Evolutionary conservation across 1,139 yeast genomes (phyloP), one percentile per base, ranked within the genome.

Genomic region (Pichia sp.): DNA sequence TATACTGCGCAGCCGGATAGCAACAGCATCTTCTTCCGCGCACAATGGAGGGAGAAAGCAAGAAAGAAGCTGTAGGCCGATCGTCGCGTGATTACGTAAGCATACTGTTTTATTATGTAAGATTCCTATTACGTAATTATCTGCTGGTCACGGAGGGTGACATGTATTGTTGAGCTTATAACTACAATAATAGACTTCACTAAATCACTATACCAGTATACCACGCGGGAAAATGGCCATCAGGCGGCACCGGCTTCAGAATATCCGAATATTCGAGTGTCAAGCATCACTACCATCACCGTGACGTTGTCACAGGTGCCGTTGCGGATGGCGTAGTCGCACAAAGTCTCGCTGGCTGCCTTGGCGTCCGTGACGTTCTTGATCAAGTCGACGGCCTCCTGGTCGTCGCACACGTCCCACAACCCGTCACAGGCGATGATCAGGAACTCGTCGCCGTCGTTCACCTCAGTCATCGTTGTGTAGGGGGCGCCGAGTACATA

Each of bases 341-440:
- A 89, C 57, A 92, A 74, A 40, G 73, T 74, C 59, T 80, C 78
- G 11, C 95, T 86, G 0, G 96, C 97, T 46, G 70, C 71, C 54
- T 82, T 79, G 0, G 95, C 87, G 61, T 83, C 84, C 15, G 65
- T 60, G 13, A 77, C 71, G 42, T 79, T 79, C 42, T 79, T 74
- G 5, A 89, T 84, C 63, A 85, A 70, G 54, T 85, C 84, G 57
- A 95, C 88, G 0, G 97, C 97, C 54, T 80, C 80, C 59, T 83
- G 84, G 65, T 92, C 98, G 6, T 83, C 77, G 53, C 92, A 77
- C 2, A 92, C 97, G 68, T 92, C 98, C 97, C 97, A 92, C 13
- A 92, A 75, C 0, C 98, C 98, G 70, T 92, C 98, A 69, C 97
- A 90, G 1, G 97, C 97, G 57, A 92, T 72, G 52, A 92, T 90